Percentiles rank a stretch among this genome's conserved stretches.
These are phyloP conservation scores for Puccinellia tenuiflora DNA, from an alignment of 176 grass and related monocot genomes.

Conservation along the genomic window DNA sequence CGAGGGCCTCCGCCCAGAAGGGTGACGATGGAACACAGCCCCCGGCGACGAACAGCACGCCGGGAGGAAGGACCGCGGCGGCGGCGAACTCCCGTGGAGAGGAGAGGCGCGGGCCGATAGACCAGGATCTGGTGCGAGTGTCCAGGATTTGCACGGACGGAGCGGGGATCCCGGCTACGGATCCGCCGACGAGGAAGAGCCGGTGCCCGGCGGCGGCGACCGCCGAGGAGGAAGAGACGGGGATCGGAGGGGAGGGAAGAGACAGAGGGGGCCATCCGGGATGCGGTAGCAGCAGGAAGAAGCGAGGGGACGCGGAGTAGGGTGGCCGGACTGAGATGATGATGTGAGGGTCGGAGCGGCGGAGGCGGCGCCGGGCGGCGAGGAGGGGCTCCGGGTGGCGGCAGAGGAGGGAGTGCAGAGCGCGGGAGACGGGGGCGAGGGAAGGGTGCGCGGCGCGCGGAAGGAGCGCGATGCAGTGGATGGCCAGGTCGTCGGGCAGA, in stretches of 20 bases:
- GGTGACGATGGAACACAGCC: slow-evolving; percentile 58
- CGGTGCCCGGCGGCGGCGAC: slow-evolving; percentile 16
- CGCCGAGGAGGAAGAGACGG: slow-evolving; percentile 41
- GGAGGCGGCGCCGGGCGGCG: slow-evolving; percentile 33
- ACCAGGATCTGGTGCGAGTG: slow-evolving; percentile 54
- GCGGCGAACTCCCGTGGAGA: slow-evolving; percentile 67
- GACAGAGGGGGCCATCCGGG: slow-evolving; percentile 34
- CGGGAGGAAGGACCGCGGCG: slow-evolving; percentile 27
- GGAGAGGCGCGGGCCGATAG: slow-evolving; percentile 70
- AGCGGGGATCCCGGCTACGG: slow-evolving; percentile 38
- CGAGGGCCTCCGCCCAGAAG: slow-evolving; percentile 68
- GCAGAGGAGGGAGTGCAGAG: slow-evolving; percentile 62
- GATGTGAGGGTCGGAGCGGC: slow-evolving; percentile 42
- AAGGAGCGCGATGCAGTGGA: slow-evolving; percentile 67
- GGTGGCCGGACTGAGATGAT: slow-evolving; percentile 54
- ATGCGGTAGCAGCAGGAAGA: slow-evolving; percentile 52
- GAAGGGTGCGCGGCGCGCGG: slow-evolving; percentile 37
- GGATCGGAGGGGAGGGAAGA: slow-evolving; percentile 36
- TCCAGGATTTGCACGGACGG: slow-evolving; percentile 60
- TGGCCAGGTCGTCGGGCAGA: slow-evolving; percentile 62
- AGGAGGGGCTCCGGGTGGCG: slow-evolving; percentile 40
- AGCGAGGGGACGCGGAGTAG: slow-evolving; percentile 44
- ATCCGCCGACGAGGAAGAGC: slow-evolving; percentile 74
- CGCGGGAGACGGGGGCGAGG: slow-evolving; percentile 59
- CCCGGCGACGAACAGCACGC: slow-evolving; percentile 49